phyloP scores from a whole-genome alignment of 208 protist species.

The Blastocrithidia nonstop region DNA sequence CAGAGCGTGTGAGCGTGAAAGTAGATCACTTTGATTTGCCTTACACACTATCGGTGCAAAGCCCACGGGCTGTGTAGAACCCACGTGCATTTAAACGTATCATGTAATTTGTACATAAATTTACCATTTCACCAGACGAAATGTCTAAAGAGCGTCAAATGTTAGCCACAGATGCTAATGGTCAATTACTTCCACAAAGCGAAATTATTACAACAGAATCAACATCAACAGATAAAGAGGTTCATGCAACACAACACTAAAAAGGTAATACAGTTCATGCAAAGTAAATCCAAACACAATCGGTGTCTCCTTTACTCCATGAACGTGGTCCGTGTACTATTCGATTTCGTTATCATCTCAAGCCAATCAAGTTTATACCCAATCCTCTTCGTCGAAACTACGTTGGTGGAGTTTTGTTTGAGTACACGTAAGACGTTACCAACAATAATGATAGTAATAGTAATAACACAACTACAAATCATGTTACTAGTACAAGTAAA shows the following conservation, averaged over 20 bases:
- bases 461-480: too few species aligned
- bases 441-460: constrained; percentile 1
- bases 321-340: constrained; percentile 35
- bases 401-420: constrained; percentile 64
- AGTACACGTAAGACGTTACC: constrained; percentile 13
- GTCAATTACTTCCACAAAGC: constrained; percentile 6
- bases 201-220: background rate
- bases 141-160: constrained; percentile 6
- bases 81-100: constrained; percentile 57
- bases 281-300: too few species aligned
- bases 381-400: constrained; percentile 16
- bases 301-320: background rate
- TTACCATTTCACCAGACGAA: constrained; percentile 3
- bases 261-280: background rate
- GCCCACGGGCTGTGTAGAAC: constrained; percentile 12
- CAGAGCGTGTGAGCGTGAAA: constrained; percentile 34
- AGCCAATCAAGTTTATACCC: constrained; percentile 49
- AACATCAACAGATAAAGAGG: background rate
- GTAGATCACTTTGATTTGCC: constrained; percentile 60
- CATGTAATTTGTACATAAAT: constrained; percentile 63
- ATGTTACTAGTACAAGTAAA: background rate
- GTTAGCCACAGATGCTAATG: constrained; percentile 10
- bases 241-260: background rate
- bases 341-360: constrained; percentile 55
- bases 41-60: constrained; percentile 15